phyloP scores from a whole-genome alignment of 2,329 filamentous ascomycete genomes.

The Aspergillus pseudoviridinutans region DNA sequence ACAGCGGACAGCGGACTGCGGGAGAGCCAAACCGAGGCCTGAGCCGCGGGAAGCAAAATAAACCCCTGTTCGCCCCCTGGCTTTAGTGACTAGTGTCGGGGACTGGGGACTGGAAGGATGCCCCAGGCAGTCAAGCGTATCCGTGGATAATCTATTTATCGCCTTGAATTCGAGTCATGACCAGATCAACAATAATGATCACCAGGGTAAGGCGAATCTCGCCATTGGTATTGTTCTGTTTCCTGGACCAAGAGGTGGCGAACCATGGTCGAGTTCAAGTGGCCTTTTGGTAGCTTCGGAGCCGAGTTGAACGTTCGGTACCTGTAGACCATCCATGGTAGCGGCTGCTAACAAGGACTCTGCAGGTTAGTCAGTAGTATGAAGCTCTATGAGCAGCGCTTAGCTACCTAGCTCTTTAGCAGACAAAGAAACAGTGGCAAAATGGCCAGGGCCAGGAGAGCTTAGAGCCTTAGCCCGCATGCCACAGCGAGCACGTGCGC shows the following conservation, averaged over 20 bases:
- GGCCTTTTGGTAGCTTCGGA: not conserved
- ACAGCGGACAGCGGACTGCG: not conserved
- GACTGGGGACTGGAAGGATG: not conserved
- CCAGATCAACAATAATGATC: not conserved
- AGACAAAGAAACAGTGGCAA: not conserved
- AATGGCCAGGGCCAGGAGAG: not conserved
- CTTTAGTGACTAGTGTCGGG: not conserved
- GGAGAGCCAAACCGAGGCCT: not conserved
- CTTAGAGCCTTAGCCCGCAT: constrained; percentile 11
- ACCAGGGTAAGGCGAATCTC: not conserved
- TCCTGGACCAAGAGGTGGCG: not conserved
- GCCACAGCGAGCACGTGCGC: constrained; percentile 17
- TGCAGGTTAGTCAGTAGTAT: not conserved
- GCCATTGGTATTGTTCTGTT: not conserved
- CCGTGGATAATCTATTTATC: not conserved
- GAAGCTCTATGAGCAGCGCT: no score
- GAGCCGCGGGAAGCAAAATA: not conserved
- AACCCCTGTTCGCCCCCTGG: not conserved
- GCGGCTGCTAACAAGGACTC: not conserved
- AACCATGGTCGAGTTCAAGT: not conserved
- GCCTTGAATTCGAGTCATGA: not conserved
- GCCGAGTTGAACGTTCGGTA: not conserved
- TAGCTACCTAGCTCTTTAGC: not conserved
- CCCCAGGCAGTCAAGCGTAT: not conserved
- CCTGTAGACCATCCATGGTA: not conserved